A percentile compares a stretch with the other conserved stretches of the same genome.
Evolutionary conservation across 202 grass and related monocot genomes (phyloP).

Genomic region (Musa balbisiana): DNA sequence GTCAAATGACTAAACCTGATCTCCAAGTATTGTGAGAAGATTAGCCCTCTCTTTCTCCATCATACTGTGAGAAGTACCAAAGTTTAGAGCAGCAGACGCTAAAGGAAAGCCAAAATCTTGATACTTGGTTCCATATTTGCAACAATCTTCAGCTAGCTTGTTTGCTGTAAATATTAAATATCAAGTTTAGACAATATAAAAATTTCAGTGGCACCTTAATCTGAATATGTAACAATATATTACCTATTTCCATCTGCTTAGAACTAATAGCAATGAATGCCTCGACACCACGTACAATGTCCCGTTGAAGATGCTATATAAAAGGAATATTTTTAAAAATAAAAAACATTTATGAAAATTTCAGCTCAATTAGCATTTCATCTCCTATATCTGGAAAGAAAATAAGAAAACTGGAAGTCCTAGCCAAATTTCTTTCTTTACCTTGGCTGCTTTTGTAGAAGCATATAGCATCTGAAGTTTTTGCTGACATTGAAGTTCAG

Average conservation of each 20-base stretch:
- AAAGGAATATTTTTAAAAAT: constrained; percentile 15
- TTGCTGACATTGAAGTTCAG: constrained; percentile 85
- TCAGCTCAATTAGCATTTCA: neutral
- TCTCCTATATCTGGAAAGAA: constrained; percentile 5
- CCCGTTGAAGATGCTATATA: constrained; percentile 77
- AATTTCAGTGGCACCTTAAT: constrained; percentile 13
- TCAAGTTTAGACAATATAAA: neutral
- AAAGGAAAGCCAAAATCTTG: constrained; percentile 63
- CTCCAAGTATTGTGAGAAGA: constrained; percentile 70
- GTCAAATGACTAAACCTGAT: constrained; percentile 44
- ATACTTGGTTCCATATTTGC: constrained; percentile 81
- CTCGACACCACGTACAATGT: constrained; percentile 66
- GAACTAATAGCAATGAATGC: constrained; percentile 76
- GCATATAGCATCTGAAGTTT: constrained; percentile 72
- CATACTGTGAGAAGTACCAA: constrained; percentile 71
- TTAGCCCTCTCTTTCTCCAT: constrained; percentile 74
- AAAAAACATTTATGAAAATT: neutral
- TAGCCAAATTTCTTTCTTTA: constrained; percentile 10
- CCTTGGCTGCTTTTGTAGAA: constrained; percentile 80
- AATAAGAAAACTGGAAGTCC: constrained; percentile 3
- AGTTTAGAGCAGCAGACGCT: constrained; percentile 58
- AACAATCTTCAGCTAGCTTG: constrained; percentile 80
- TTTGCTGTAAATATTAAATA: constrained; percentile 50
- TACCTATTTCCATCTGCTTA: constrained; percentile 96
- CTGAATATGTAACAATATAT: neutral